Conservation (phyloP, 2,329 filamentous ascomycete species). For the Coniochaeta ligniaria region DNA sequence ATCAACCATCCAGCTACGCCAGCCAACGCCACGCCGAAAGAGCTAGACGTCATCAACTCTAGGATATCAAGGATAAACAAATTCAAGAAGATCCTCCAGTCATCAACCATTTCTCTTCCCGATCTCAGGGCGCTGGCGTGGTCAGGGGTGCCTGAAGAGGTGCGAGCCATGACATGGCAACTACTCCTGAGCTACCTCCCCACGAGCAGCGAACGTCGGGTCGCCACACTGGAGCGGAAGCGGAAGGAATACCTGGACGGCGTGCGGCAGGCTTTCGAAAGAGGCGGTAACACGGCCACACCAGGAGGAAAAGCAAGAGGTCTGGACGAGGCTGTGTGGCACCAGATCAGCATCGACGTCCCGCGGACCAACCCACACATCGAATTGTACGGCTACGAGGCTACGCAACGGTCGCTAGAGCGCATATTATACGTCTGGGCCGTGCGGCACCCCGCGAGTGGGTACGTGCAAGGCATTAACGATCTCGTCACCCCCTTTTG, state of each 20-base stretch:
- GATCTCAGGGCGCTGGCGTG: conserved; percentile 83
- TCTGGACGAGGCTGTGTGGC: conserved; percentile 95
- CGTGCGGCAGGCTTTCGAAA: conserved; percentile 65
- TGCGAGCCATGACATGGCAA: conserved; percentile 99
- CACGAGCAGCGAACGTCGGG: conserved; percentile 88
- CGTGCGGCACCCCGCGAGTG: conserved; percentile 91
- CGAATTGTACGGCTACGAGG: conserved; percentile 90
- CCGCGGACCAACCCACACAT: conserved; percentile 95
- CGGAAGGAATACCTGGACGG: conserved; percentile 95
- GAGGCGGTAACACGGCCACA: conserved; percentile 42
- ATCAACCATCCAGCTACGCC: conserved; percentile 80
- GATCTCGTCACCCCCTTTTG: conserved; percentile 96
- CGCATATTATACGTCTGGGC: conserved; percentile 97
- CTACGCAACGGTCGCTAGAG: conserved; percentile 88
- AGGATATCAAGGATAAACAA: conserved; percentile 95
- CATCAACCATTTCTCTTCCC: conserved; percentile 77
- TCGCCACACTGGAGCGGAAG: conserved; percentile 86
- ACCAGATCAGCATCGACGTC: conserved; percentile 98
- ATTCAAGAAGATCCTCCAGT: conserved; percentile 92
- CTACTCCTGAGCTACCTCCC: conserved; percentile 90
- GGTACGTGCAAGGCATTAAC: conserved; percentile 98
- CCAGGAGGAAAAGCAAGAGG: conserved; percentile 34
- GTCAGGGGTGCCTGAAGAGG: conserved; percentile 91
- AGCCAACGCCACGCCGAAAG: conserved; percentile 68
- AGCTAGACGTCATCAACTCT: conserved; percentile 78